These are phyloP conservation scores for Tulasnella sp. DNA, from an alignment of 768 basidiomycete genomes.

Conservation along the genomic window DNA sequence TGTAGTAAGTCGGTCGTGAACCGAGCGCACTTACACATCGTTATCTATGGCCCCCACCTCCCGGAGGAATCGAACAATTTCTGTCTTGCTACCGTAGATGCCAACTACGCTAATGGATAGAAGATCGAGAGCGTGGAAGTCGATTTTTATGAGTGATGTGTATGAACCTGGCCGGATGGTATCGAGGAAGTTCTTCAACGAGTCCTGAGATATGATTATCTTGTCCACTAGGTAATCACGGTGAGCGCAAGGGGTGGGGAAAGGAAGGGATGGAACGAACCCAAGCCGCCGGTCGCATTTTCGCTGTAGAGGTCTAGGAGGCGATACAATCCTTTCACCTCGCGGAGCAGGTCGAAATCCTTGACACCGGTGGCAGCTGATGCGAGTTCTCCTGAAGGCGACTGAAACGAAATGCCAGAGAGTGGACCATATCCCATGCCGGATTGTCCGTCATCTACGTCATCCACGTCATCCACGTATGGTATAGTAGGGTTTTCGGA, in stretches of 20 bases:
- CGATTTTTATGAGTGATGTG: slow-evolving; percentile 40
- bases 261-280: background rate
- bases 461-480: no score
- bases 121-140: slow-evolving; percentile 42
- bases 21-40: slow-evolving; percentile 29
- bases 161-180: slow-evolving; percentile 40
- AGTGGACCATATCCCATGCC: no score
- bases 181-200: slow-evolving; percentile 39
- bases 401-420: no score
- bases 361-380: no score
- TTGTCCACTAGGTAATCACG: slow-evolving; percentile 32
- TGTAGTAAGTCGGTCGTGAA: background rate
- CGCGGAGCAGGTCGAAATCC: background rate
- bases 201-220: slow-evolving; percentile 44
- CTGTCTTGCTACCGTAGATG: slow-evolving; percentile 42
- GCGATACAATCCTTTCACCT: slow-evolving; percentile 4
- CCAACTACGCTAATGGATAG: slow-evolving; percentile 39
- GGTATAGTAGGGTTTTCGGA: no score
- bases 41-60: slow-evolving; percentile 30
- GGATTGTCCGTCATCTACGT: no score
- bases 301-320: slow-evolving; percentile 16
- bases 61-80: slow-evolving; percentile 37
- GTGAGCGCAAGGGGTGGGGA: background rate
- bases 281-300: background rate
- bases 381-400: no score